Evolutionary conservation across 257 asterid species (phyloP), one percentile per base, ranked within the genome.

Genomic region (Capsicum rhomboideum): DNA sequence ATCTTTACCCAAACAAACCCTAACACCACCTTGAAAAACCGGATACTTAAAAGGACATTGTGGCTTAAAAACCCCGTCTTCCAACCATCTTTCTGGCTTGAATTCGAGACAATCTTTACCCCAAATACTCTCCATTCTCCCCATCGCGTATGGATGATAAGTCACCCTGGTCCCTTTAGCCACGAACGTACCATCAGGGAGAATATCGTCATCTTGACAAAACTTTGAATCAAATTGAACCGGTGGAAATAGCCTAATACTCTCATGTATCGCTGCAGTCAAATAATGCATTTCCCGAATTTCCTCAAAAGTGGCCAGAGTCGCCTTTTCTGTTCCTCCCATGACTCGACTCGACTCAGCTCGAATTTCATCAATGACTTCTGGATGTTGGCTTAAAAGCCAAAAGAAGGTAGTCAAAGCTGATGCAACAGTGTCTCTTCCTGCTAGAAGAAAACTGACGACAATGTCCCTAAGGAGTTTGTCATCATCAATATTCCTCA

Each of bases 191-290:
- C 95, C 98, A 67, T 95, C 98, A 0, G 97, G 89, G 0, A 95
- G 89, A 18, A 88, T 74, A 26, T 95, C 97, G 34, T 93, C 93
- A 11, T 85, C 79, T 17, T 80, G 83, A 16, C 97, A 88, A 46
- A 91, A 93, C 79, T 95, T 95, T 0, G 98, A 95, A 82, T 95
- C 98, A 49, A 95, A 91, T 61, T 95, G 97, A 58, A 95, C 97
- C 0, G 98, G 98, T 2, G 98, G 98, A 72, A 86, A 93, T 2
- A 95, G 82, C 34, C 97, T 82, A 89, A 93, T 88, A 85, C 93
- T 87, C 90, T 95, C 97, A 84, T 91, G 91, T 26, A 92, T 86
- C 23, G 94, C 92, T 14, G 96, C 97, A 28, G 94, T 92, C 42
- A 95, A 74, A 78, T 90, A 92, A 29, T 87, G 92, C 96, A 92